Evolutionary conservation across 129 eudicot genomes (phyloP).

Genomic region (Gnaphalium uliginosum): DNA sequence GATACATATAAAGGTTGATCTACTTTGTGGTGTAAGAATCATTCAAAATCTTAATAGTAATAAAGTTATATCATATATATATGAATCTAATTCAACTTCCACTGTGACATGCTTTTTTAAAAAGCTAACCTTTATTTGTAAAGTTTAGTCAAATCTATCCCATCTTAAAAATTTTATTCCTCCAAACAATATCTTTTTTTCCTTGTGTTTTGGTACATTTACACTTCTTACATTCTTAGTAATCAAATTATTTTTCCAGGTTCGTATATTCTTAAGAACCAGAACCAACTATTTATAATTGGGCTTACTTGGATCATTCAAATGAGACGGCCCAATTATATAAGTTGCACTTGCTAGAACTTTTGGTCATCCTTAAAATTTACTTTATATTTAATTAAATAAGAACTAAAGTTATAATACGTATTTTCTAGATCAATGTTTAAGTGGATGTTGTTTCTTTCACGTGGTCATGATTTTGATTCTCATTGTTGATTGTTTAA

Average conservation of each 20-base stretch:
- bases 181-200: conserved; percentile 29
- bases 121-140: conserved; percentile 40
- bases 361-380: too few species aligned
- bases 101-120: conserved; percentile 36
- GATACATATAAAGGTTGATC: conserved; percentile 22
- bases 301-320: too few species aligned
- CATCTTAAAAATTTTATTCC: conserved; percentile 33
- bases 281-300: not conserved
- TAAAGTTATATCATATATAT: conserved; percentile 23
- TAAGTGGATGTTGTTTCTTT: too few species aligned
- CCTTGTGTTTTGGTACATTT: conserved; percentile 16
- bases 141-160: conserved; percentile 37
- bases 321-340: too few species aligned
- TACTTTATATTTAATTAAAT: too few species aligned
- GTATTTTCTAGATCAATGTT: too few species aligned
- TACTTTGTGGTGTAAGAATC: conserved; percentile 29
- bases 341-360: too few species aligned
- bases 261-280: not conserved
- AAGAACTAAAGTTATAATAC: too few species aligned
- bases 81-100: conserved; percentile 46
- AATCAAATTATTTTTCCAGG: conserved; percentile 15
- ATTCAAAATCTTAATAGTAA: conserved; percentile 26
- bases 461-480: too few species aligned
- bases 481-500: too few species aligned
- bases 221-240: conserved; percentile 21